Conservation (phyloP, 2,329 filamentous ascomycete genomes). For the Fusarium sp. region DNA sequence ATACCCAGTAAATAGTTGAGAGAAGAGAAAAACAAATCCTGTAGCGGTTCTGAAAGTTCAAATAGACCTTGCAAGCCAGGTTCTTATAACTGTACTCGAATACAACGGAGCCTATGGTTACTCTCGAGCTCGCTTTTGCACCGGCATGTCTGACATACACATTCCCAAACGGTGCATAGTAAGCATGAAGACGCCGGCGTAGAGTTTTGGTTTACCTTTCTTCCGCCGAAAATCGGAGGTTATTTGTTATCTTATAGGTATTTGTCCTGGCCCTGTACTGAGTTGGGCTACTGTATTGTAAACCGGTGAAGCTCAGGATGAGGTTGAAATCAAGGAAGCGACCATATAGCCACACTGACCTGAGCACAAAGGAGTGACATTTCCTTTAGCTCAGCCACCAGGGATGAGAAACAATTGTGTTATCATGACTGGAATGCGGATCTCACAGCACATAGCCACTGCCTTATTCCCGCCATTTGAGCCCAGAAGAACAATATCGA, state of each 20-base stretch:
- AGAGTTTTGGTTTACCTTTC: too few relatives aligned
- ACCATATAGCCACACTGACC: not conserved
- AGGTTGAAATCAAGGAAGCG: not conserved
- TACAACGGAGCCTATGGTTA: not conserved
- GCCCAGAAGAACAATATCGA: not conserved
- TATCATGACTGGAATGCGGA: not conserved
- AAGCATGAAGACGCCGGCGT: too few relatives aligned
- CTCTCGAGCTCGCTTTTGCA: not conserved
- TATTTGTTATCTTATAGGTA: not conserved
- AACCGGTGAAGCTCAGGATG: not conserved
- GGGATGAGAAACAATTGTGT: not conserved
- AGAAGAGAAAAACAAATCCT: not conserved
- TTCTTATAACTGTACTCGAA: not conserved
- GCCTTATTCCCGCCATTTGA: not conserved
- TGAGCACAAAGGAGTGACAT: not conserved
- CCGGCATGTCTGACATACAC: not conserved
- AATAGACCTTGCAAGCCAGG: not conserved
- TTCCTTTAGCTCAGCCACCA: not conserved
- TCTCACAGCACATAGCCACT: not conserved
- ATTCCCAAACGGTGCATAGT: not conserved
- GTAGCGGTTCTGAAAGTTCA: not conserved
- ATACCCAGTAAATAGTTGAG: not conserved
- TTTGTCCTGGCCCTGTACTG: not conserved
- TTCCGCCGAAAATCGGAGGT: not conserved
- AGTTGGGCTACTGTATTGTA: not conserved